Evolutionary conservation across 2,329 filamentous ascomycete species (phyloP).

Genomic region (Dactylellina drechsleri): DNA sequence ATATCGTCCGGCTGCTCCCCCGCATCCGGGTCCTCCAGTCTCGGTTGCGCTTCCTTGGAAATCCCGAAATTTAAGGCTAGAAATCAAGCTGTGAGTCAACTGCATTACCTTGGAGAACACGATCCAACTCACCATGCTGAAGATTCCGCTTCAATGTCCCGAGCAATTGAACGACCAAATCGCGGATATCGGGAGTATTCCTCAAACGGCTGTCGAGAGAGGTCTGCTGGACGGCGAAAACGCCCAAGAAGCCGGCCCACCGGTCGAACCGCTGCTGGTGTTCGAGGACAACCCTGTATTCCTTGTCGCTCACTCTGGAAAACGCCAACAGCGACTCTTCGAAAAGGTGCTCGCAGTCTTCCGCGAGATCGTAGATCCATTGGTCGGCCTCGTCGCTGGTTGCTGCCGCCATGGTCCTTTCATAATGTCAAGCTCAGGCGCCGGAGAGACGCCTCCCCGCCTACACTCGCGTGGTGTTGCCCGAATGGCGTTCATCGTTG

Average conservation of each 20-base stretch:
- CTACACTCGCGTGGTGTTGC: background rate
- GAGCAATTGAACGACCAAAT: slow-evolving; percentile 18
- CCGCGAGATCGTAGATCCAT: slow-evolving; percentile 22
- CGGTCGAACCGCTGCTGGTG: slow-evolving; percentile 23
- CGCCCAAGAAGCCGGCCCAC: slow-evolving; percentile 19
- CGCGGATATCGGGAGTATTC: slow-evolving; percentile 7
- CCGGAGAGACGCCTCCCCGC: background rate
- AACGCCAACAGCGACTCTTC: slow-evolving; percentile 9
- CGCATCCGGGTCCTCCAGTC: background rate
- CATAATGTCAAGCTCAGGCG: slow-evolving; percentile 1
- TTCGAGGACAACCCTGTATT: slow-evolving; percentile 11
- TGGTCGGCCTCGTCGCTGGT: background rate
- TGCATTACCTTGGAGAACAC: background rate
- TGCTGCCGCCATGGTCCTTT: slow-evolving; percentile 5
- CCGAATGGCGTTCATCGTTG: background rate
- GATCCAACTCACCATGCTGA: slow-evolving; percentile 17
- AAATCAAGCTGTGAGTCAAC: background rate
- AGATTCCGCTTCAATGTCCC: slow-evolving; percentile 16
- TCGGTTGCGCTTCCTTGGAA: background rate
- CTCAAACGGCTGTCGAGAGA: slow-evolving; percentile 19
- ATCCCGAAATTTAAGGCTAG: slow-evolving; percentile 14
- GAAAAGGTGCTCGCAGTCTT: slow-evolving; percentile 20
- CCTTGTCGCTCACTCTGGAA: slow-evolving; percentile 6
- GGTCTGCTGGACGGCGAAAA: slow-evolving; percentile 19
- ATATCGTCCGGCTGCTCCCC: background rate